A percentile compares a stretch with the other conserved stretches of the same genome.
phyloP scores from a whole-genome alignment of 768 basidiomycete species.

The Fistulinella prunicolor region DNA sequence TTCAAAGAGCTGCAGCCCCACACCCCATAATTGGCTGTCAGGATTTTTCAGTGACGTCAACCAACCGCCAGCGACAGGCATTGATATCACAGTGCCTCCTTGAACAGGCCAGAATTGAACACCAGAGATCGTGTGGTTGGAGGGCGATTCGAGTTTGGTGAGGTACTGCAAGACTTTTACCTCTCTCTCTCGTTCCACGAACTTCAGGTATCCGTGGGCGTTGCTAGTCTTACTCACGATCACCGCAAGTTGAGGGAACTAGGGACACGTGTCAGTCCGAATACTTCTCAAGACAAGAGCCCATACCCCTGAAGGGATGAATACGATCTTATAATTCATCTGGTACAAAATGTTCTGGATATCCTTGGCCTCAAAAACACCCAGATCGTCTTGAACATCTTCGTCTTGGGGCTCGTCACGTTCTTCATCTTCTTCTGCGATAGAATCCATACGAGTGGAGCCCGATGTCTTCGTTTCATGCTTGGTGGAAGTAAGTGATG shows the following conservation, averaged over 20 bases:
- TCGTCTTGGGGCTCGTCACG: no score
- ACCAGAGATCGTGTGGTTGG: background rate
- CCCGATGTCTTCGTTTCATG: no score
- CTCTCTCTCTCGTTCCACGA: background rate
- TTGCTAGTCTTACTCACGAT: no score
- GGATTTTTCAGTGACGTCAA: background rate
- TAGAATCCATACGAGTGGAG: no score
- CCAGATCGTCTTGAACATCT: no score
- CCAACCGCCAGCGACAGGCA: background rate
- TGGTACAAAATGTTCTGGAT: background rate
- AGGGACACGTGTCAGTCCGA: no score
- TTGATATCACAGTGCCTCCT: background rate
- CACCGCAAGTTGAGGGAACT: no score
- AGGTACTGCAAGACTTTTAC: background rate
- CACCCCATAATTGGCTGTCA: background rate
- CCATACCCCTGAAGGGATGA: background rate
- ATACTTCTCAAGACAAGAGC: background rate
- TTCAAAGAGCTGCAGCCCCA: background rate
- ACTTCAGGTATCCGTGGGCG: background rate
- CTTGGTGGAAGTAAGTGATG: no score
- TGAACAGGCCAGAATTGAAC: background rate
- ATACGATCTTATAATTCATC: slow-evolving; percentile 1
- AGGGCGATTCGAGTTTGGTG: background rate
- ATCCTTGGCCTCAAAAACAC: slow-evolving; percentile 1
- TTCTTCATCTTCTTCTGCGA: no score